A percentile compares a stretch with the other conserved stretches of the same genome.
These are phyloP conservation scores for Spongispora temasekensis DNA, from an alignment of 1,284 basidiomycete genomes.

Conservation along the genomic window DNA sequence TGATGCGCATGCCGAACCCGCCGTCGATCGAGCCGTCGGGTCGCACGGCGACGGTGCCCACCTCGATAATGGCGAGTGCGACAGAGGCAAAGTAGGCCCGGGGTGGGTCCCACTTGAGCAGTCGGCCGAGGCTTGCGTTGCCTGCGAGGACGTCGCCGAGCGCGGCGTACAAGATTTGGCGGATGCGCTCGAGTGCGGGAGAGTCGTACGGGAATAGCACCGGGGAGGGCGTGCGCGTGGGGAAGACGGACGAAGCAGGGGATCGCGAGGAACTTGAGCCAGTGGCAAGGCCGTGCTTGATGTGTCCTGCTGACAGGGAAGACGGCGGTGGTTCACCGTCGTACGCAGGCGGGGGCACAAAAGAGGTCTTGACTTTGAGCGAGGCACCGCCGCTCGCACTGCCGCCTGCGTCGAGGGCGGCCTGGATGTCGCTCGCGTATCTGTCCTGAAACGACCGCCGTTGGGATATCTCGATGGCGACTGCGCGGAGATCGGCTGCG, in stretches of 20 bases:
- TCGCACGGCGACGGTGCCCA: constrained; percentile 52
- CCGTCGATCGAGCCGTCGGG: constrained; percentile 55
- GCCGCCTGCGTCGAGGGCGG: constrained; percentile 67
- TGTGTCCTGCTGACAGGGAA: too few relatives aligned
- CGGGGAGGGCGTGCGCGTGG: constrained; percentile 43
- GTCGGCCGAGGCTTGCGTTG: constrained; percentile 49
- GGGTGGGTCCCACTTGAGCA: constrained; percentile 62
- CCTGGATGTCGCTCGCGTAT: constrained; percentile 71
- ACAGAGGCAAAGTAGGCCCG: constrained; percentile 78
- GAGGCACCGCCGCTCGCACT: constrained; percentile 30
- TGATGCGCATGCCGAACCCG: constrained; percentile 50
- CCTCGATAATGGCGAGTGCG: constrained; percentile 69
- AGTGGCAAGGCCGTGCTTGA: too few relatives aligned
- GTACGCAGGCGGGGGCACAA: constrained; percentile 73
- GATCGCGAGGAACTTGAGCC: constrained; percentile 30
- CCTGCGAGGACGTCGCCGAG: constrained; percentile 66
- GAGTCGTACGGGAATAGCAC: constrained; percentile 52
- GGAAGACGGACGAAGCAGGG: constrained; percentile 31
- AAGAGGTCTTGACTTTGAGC: constrained; percentile 54
- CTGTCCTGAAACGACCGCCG: constrained; percentile 79
- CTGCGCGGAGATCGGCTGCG: constrained; percentile 71
- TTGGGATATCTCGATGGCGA: constrained; percentile 80
- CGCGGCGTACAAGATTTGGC: constrained; percentile 80
- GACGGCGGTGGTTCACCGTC: too few relatives aligned
- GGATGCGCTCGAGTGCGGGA: constrained; percentile 72